Base-by-base conservation (phyloP, 2,329 filamentous ascomycete genomes). In the Furcasterigmium sp. region DNA sequence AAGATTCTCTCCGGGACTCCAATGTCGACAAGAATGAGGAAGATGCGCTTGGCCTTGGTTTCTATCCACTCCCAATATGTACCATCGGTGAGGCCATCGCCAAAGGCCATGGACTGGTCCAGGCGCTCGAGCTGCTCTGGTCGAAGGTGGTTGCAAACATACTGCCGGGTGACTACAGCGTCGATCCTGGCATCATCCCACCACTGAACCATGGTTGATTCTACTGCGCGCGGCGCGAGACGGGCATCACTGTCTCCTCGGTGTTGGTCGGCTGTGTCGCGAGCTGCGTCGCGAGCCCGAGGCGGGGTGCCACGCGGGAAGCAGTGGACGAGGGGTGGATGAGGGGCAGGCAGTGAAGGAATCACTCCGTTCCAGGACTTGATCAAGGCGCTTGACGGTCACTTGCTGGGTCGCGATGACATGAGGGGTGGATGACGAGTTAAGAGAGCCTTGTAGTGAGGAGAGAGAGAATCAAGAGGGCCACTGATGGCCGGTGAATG, bases 1-100 rank as follows among this genome's bases (percentile, higher is more conserved):
- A 90, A 90, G 47, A 90, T 88, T 58, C 85, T 82, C 52, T 86
- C 82, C 1, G 85, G 78, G 10, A 85, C 72, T 25, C 80, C 82
- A 19, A 88, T 67, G 53, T 89, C 84, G 42, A 80, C 71, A 20
- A 90, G 68, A 30, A 87, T 81, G 37, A 91, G 68, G 55, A 89
- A 90, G 30, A 89, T 69, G 37, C 81, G 74, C 55, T 80, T 82
- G 7, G 83, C 82, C 53, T 82, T 83, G 43, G 78, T 68, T 37
- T 85, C 66, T 45, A 90, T 87, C 82, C 85, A 88, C 57, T 89
- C 84, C 69, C 85, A 82, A 58, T 90, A 90, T 1, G 84, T 88
- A 49, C 83, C 78, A 59, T 87, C 80, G 4, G 84, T 88, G 44
- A 78, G 61, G 43, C 78, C 79, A 53, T 82, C 81, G 23, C 84